Percentiles rank a stretch among this genome's conserved stretches.
Conservation (phyloP, 768 basidiomycete genomes). For the Lactarius deliciosus region DNA sequence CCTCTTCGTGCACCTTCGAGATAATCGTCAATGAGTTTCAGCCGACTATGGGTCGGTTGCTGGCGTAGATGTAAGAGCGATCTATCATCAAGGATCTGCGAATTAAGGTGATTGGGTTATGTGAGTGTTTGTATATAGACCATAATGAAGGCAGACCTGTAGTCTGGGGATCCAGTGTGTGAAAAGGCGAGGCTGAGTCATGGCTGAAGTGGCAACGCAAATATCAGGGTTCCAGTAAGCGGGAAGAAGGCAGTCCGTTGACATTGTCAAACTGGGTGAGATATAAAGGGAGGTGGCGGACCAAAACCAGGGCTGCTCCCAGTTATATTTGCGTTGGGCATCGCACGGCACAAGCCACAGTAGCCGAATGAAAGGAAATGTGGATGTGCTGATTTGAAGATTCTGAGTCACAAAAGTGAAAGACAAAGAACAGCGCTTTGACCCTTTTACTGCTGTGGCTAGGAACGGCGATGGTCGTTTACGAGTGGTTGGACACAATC, state of each 20-base stretch:
- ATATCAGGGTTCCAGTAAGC: background rate
- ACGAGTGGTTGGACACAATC: background rate
- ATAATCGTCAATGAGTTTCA: background rate
- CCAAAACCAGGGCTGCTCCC: background rate
- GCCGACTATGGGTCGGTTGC: background rate
- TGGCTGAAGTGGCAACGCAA: background rate
- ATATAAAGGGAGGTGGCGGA: background rate
- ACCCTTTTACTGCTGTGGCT: background rate
- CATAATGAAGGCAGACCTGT: background rate
- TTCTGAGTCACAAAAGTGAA: background rate
- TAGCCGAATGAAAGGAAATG: background rate
- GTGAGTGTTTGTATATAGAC: background rate
- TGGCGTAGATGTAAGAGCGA: background rate
- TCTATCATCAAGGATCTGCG: background rate
- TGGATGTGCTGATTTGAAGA: background rate
- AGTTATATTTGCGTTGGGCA: background rate
- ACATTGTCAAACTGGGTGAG: background rate
- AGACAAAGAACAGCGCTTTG: background rate
- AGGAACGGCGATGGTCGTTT: background rate
- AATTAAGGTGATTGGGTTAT: background rate
- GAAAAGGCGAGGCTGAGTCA: background rate
- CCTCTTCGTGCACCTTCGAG: background rate
- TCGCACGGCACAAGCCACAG: background rate
- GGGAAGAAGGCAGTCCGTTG: background rate
- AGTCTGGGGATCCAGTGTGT: slow-evolving; percentile 9